Base-by-base conservation (phyloP, 345 rosid genomes). In the Gynandropsis gynandra region DNA sequence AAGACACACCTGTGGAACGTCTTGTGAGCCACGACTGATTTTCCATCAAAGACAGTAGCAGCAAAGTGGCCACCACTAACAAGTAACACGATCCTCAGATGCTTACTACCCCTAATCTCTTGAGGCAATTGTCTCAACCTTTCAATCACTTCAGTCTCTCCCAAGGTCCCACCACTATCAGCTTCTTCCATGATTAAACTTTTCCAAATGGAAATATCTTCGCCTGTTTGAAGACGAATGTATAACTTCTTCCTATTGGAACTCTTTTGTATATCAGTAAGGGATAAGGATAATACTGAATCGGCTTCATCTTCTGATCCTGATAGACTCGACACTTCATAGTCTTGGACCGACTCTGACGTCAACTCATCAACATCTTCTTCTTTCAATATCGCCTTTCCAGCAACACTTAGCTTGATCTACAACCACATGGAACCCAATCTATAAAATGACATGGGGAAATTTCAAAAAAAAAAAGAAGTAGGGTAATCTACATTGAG, bases 291-390 rank as follows among this genome's bases (percentile, higher is more conserved):
- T n/a, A n/a, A n/a, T 48, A 61, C 73, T 10, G 49, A 54, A 10
- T 81, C 89, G 33, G 65, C 57, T 75, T 92, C 98, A 77, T 92
- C 97, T 67, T 92, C 98, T 5, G 96, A 90, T 40, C 98, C 98
- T 16, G 98, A 90, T 45, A 90, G 77, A 62, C 98, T 90, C 6
- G 96, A 90, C 14, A 90, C 73, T 52, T 90, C 98, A 19, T 58
- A 86, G 63, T 83, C 98, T 32, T 69, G 76, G 52, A 84, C 79
- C 8, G 82, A 74, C 72, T 86, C 90, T 29, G 75, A 64, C 18
- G 88, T 78, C 59, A 82, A 54, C 40, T 79, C 96, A 69, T 85
- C 93, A 42, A 87, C 78, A 59, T 92, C 95, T 51, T 92, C 89
- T 68, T 92, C 97, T 47, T 76, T 83, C 58, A 85, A 74, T 5